Base-by-base conservation (phyloP, 805 yeast species). In the Ogataea populi-albae region DNA sequence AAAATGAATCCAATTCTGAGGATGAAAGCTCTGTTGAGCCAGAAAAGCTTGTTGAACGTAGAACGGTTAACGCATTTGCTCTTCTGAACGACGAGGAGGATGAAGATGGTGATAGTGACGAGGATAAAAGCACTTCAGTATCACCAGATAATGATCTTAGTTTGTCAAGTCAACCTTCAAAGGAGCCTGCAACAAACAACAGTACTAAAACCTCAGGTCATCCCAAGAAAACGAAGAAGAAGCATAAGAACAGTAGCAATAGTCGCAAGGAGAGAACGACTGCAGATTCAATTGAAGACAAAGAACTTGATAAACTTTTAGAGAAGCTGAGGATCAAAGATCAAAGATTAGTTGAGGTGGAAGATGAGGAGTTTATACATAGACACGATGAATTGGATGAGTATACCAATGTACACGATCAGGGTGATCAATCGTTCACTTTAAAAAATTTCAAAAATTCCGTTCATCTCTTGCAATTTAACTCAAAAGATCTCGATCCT, bases 401-500 rank as follows among this genome's bases (percentile, higher is more conserved):
- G 57, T 51, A 49, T 50, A 21, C 21, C 7, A 21, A 27, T 6
- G 30, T 21, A 15, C 52, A 48, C 26, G 29, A 40, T 1, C 28
- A 31, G 7, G 62, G 61, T 11, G 61, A 61, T 3, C 52, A 65
- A 32, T 58, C 54, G 40, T 73, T 75, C 51, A 79, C 82, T 0
- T 53, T 71, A 5, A 50, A 52, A 3, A 67, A 73, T 37, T 68
- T 77, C 33, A 51, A 59, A 27, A 51, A 58, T 22, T 55, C 68
- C 9, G 50, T 71, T 2, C 47, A 62, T 2, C 54, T 76, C 6
- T 54, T 81, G 10, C 59, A 69, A 11, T 57, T 80, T 3, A 61
- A 71, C 19, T 49, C 69, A 4, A 71, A 71, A 38, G 72, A 77
- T 40, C 62, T 86, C 29, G 91, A 86, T 53, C 83, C 91, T 1